Percentiles rank a stretch among this genome's conserved stretches.
These are phyloP conservation scores for Cicer arietinum DNA, from an alignment of 306 rosid species.

Conservation along the genomic window DNA sequence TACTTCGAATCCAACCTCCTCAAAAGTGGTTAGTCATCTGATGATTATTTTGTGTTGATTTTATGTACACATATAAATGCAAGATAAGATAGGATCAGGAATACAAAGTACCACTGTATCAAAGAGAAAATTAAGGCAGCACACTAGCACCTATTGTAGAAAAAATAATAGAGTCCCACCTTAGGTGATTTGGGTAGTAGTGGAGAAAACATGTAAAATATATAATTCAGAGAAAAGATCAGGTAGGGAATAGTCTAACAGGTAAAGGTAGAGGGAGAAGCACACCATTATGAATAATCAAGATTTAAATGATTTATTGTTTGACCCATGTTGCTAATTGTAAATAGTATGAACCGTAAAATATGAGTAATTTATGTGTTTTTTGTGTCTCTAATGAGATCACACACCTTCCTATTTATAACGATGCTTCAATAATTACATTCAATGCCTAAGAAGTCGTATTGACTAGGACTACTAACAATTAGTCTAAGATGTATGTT, in stretches of 20 bases:
- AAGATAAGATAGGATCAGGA: not conserved
- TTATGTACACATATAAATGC: not conserved
- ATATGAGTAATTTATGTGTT: too few relatives aligned
- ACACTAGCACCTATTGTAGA: not conserved
- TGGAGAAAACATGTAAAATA: not conserved
- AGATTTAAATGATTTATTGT: slow-evolving; percentile 3
- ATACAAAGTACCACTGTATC: not conserved
- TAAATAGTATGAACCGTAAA: not conserved
- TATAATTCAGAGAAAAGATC: not conserved
- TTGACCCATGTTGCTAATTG: not conserved
- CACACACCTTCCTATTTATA: too few relatives aligned
- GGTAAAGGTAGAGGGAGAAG: not conserved
- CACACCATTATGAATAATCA: not conserved
- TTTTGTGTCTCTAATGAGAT: too few relatives aligned
- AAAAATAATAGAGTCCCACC: slow-evolving; percentile 6
- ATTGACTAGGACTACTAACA: too few relatives aligned
- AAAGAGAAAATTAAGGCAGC: not conserved
- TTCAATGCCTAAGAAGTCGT: too few relatives aligned
- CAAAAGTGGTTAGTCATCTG: slow-evolving; percentile 52
- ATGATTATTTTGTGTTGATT: slow-evolving; percentile 34
- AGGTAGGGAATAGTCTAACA: not conserved
- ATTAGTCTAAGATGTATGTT: too few relatives aligned
- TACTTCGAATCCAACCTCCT: slow-evolving; percentile 46
- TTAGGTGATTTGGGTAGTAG: not conserved
- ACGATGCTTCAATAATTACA: too few relatives aligned